Conservation (phyloP, 306 rosid species). For the Erythrophleum fordii region DNA sequence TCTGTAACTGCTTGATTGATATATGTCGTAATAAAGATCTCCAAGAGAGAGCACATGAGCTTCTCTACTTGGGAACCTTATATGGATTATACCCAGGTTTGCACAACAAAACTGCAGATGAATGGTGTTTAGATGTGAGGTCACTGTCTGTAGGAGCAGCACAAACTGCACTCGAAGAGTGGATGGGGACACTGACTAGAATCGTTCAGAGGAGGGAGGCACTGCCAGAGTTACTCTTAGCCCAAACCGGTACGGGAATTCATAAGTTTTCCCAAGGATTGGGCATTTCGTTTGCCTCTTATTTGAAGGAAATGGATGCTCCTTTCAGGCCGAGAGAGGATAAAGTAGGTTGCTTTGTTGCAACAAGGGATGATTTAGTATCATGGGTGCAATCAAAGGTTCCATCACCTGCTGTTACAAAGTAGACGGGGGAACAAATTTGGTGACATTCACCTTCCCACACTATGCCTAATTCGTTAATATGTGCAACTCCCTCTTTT, state of each 20-base stretch:
- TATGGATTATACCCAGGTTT: conserved; percentile 87
- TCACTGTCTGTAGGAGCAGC: conserved; percentile 91
- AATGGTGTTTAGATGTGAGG: conserved; percentile 91
- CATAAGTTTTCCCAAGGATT: conserved; percentile 87
- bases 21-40: conserved; percentile 72
- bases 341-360: conserved; percentile 71
- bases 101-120: conserved; percentile 65
- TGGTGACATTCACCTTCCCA: conserved; percentile 1
- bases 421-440: conserved; percentile 11
- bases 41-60: conserved; percentile 81
- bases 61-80: conserved; percentile 87
- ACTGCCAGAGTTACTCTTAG: conserved; percentile 66
- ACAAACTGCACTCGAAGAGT: conserved; percentile 87
- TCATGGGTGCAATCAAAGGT: conserved; percentile 76
- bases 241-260: conserved; percentile 84
- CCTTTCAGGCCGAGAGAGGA: conserved; percentile 81
- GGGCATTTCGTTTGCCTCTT: conserved; percentile 75
- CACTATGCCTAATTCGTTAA: background rate
- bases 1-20: conserved; percentile 94
- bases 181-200: conserved; percentile 82
- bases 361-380: conserved; percentile 76
- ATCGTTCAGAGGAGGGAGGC: conserved; percentile 66
- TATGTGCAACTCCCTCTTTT: conserved; percentile 12
- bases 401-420: conserved; percentile 34
- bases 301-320: conserved; percentile 72